Percentiles rank a stretch among this genome's conserved stretches.
phyloP scores from a whole-genome alignment of 2,329 filamentous ascomycete species.

The Rhytidhysteron rufulum region DNA sequence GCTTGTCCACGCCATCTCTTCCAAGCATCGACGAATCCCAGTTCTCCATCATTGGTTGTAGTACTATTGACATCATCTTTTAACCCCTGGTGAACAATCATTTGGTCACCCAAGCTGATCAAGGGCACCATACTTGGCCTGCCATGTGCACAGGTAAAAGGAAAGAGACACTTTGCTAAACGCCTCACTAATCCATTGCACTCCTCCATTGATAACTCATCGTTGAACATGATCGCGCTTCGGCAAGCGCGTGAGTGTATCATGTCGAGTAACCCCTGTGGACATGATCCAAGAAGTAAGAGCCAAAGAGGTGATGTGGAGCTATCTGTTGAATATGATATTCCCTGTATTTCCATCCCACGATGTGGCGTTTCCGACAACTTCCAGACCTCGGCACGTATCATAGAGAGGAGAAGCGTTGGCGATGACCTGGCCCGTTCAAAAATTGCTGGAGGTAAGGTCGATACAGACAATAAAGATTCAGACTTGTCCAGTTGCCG shows the following conservation, averaged over 20 bases:
- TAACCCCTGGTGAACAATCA: no score
- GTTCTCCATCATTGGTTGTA: no score
- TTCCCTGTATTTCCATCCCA: background rate
- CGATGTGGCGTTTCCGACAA: slow-evolving; percentile 27
- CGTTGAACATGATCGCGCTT: slow-evolving; percentile 85
- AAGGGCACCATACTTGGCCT: slow-evolving; percentile 50
- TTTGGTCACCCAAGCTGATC: slow-evolving; percentile 26
- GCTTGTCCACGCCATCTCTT: no score
- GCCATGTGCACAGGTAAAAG: slow-evolving; percentile 82
- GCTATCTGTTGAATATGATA: background rate
- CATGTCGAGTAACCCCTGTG: slow-evolving; percentile 70
- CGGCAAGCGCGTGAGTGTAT: slow-evolving; percentile 73
- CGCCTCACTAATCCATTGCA: slow-evolving; percentile 56
- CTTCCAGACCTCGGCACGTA: slow-evolving; percentile 72
- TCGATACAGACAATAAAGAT: slow-evolving; percentile 46
- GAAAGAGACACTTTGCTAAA: slow-evolving; percentile 64
- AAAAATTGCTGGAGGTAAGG: slow-evolving; percentile 67
- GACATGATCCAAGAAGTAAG: slow-evolving; percentile 63
- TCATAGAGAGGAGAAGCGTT: slow-evolving; percentile 65
- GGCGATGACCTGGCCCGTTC: slow-evolving; percentile 75
- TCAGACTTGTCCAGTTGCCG: slow-evolving; percentile 1
- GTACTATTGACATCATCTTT: no score
- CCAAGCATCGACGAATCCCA: no score
- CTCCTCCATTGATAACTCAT: slow-evolving; percentile 55
- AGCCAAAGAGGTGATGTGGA: slow-evolving; percentile 49